phyloP scores from a whole-genome alignment of 2,329 filamentous ascomycete species.

The Epichloe scottii region DNA sequence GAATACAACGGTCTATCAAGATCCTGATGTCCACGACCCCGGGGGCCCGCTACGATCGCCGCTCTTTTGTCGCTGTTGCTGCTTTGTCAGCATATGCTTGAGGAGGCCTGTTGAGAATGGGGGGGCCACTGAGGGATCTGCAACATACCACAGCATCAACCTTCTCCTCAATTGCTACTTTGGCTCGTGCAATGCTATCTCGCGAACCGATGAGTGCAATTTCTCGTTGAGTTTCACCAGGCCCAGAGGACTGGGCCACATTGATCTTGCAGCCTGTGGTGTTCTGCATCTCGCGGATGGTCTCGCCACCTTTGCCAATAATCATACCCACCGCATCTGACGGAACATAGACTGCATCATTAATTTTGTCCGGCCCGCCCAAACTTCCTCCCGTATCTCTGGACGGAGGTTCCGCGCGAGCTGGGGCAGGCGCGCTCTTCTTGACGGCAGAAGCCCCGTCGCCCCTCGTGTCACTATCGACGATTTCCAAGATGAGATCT shows the following conservation, averaged over 20 bases:
- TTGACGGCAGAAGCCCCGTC: slow-evolving; percentile 25
- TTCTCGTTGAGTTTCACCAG: slow-evolving; percentile 68
- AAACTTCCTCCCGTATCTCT: slow-evolving; percentile 21
- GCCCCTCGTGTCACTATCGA: slow-evolving; percentile 73
- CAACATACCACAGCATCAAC: slow-evolving; percentile 72
- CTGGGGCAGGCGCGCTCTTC: slow-evolving; percentile 11
- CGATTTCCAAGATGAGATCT: slow-evolving; percentile 84
- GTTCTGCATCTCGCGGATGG: slow-evolving; percentile 87
- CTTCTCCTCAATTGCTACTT: slow-evolving; percentile 80
- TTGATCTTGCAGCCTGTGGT: slow-evolving; percentile 89
- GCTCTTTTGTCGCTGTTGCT: slow-evolving; percentile 37
- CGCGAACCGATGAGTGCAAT: slow-evolving; percentile 72
- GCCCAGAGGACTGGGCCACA: slow-evolving; percentile 68
- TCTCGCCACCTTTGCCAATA: slow-evolving; percentile 87
- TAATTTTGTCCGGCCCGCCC: slow-evolving; percentile 51
- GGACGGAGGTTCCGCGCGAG: slow-evolving; percentile 19
- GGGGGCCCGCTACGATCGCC: slow-evolving; percentile 31
- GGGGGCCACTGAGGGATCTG: background rate
- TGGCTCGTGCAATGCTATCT: slow-evolving; percentile 68
- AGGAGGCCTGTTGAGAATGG: background rate
- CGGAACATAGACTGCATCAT: slow-evolving; percentile 73
- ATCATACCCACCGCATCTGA: slow-evolving; percentile 94
- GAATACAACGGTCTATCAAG: slow-evolving; percentile 41
- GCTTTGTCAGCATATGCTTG: background rate
- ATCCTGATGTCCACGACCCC: slow-evolving; percentile 36